Evolutionary conservation across 2,329 filamentous ascomycete genomes (phyloP), one percentile per base, ranked within the genome.

Genomic region (Esteya vermicola): DNA sequence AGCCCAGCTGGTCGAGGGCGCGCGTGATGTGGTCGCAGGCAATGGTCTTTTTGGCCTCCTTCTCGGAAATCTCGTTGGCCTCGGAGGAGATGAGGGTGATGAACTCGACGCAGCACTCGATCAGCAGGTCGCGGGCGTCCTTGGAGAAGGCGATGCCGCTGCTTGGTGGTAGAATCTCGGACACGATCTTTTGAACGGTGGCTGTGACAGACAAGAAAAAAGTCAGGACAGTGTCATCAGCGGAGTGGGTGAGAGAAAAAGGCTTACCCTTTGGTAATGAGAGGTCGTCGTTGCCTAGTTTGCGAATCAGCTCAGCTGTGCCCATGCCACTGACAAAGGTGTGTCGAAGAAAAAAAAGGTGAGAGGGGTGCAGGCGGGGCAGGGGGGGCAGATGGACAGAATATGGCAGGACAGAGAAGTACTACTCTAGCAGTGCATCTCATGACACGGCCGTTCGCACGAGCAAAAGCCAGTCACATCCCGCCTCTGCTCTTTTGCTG

Each of bases 81-180:
- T 98, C 89, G 36, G 85, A 93, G n/a, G 88, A 95, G 51, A 98
- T 83, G 53, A 98, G 75, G 16, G 91, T 96, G 60, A 98, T 95
- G 60, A 98, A 98, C 60, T 98, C 91, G 54, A 98, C 89, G 55
- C 91, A 98, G 65, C 91, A 96, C 65, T 96, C 91, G 53, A 98
- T 98, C 39, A 98, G 70, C 3, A 96, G 70, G 55, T 98, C 91
- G 44, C 91, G 81, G 12, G 89, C 88, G 53, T 98, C 91, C 58
- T 94, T 95, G 33, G 88, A 85, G 57, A 96, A 96, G 2, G 83
- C 80, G 46, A 93, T 74, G 38, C 85, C 85, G 13, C 59, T 63
- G 36, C 81, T 75, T 1, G 81, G 65, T 2, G 85, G 78, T 2
- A 98, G 72, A 52, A 98, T 95, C 59, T 98, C 91, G 43, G 81